Percentiles rank a stretch among this genome's conserved stretches.
Evolutionary conservation across 768 basidiomycete species (phyloP).

Genomic region (Podaxis sp.): DNA sequence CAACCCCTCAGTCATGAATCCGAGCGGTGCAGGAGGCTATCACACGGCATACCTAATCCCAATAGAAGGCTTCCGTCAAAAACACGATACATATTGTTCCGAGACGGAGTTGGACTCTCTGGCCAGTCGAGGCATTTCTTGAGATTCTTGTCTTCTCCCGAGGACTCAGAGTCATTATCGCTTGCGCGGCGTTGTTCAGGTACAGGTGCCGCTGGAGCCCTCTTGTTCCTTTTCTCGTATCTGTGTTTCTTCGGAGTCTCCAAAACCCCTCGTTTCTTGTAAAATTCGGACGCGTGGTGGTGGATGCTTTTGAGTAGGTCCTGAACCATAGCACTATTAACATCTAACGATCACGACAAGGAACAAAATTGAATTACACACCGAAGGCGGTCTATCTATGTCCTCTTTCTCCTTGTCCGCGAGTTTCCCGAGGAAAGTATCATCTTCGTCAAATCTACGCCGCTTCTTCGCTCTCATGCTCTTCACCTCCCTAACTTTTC

Average conservation of each 20-base stretch:
- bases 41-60: background rate
- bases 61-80: constrained; percentile 5
- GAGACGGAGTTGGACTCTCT: background rate
- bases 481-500: background rate
- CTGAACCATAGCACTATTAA: background rate
- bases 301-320: constrained; percentile 1
- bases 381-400: background rate
- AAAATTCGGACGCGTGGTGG: background rate
- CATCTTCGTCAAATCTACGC: background rate
- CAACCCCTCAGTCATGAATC: background rate
- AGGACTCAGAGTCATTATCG: background rate
- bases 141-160: background rate
- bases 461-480: background rate
- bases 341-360: background rate
- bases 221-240: background rate
- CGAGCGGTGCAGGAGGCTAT: background rate
- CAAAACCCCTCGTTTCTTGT: background rate
- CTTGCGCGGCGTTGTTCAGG: background rate
- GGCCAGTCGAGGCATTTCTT: background rate
- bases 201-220: background rate
- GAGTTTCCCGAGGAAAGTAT: background rate
- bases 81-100: constrained; percentile 1
- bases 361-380: background rate
- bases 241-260: background rate
- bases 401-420: background rate